These are phyloP conservation scores for Rhodotorula mucilaginosa DNA, from an alignment of 1,284 basidiomycete species.

Conservation along the genomic window DNA sequence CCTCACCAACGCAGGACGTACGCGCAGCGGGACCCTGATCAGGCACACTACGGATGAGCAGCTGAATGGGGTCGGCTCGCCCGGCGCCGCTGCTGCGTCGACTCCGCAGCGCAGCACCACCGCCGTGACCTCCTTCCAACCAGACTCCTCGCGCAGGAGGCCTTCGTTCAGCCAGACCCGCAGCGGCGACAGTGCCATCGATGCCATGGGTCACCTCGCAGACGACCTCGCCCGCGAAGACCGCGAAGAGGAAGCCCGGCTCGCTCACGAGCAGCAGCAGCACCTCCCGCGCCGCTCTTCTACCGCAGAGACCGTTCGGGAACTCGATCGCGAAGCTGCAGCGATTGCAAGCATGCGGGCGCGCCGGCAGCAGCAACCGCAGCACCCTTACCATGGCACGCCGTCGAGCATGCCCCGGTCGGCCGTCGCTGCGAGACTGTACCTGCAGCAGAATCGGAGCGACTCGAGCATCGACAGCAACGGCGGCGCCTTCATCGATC, in stretches of 20 bases:
- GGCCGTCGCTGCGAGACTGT: constrained; percentile 38
- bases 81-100: no score
- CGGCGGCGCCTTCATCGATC: constrained; percentile 45
- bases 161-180: constrained; percentile 21
- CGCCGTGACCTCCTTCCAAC: neutral
- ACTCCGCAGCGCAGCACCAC: constrained; percentile 20
- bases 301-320: neutral
- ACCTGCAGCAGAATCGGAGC: constrained; percentile 42
- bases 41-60: neutral
- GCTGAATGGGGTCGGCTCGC: neutral
- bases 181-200: constrained; percentile 11
- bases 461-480: constrained; percentile 45
- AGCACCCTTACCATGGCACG: constrained; percentile 15
- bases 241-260: constrained; percentile 28
- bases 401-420: constrained; percentile 12
- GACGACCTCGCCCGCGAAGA: constrained; percentile 38
- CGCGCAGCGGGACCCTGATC: constrained; percentile 2
- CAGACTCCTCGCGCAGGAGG: constrained; percentile 18
- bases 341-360: neutral
- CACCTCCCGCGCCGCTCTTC: constrained; percentile 2
- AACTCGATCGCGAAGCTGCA: neutral
- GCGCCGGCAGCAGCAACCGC: neutral
- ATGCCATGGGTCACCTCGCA: constrained; percentile 39
- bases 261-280: constrained; percentile 17
- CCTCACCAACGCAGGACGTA: constrained; percentile 17